Evolutionary conservation across 139 green algal species (phyloP).

Genomic region (Chlamydomonas sp.): DNA sequence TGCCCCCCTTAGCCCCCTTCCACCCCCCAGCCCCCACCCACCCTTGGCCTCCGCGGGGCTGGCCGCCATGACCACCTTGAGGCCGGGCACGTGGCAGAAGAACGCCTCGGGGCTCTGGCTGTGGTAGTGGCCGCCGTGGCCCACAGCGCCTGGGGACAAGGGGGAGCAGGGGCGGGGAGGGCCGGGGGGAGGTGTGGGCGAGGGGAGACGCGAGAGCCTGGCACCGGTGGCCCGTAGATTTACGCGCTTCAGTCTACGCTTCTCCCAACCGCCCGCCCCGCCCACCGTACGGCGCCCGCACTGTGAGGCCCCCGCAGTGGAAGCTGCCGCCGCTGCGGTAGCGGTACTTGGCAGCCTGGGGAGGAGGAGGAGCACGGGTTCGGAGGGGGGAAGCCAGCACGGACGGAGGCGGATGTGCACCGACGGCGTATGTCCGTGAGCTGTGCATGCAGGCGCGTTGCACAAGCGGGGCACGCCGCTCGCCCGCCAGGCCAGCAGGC

Average conservation of each 20-base stretch:
- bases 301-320: slow-evolving; percentile 87
- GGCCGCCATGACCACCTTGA: slow-evolving; percentile 84
- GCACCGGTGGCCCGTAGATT: no score
- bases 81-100: slow-evolving; percentile 88
- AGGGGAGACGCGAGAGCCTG: no score
- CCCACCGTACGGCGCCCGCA: slow-evolving; percentile 87
- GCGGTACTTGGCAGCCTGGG: slow-evolving; percentile 93
- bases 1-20: not conserved
- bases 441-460: not conserved
- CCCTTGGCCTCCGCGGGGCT: slow-evolving; percentile 83
- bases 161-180: not conserved
- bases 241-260: no score
- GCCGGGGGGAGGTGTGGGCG: not conserved
- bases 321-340: slow-evolving; percentile 89
- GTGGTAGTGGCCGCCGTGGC: slow-evolving; percentile 97
- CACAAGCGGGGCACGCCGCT: no score
- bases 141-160: slow-evolving; percentile 80
- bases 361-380: not conserved
- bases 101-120: slow-evolving; percentile 94
- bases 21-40: not conserved
- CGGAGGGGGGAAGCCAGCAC: no score
- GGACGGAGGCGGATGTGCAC: not conserved
- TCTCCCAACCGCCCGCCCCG: not conserved
- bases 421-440: no score
- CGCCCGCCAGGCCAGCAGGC: no score